Evolutionary conservation across 805 yeast genomes (phyloP), one percentile per base, ranked within the genome.

Genomic region (Candida multigemmis): DNA sequence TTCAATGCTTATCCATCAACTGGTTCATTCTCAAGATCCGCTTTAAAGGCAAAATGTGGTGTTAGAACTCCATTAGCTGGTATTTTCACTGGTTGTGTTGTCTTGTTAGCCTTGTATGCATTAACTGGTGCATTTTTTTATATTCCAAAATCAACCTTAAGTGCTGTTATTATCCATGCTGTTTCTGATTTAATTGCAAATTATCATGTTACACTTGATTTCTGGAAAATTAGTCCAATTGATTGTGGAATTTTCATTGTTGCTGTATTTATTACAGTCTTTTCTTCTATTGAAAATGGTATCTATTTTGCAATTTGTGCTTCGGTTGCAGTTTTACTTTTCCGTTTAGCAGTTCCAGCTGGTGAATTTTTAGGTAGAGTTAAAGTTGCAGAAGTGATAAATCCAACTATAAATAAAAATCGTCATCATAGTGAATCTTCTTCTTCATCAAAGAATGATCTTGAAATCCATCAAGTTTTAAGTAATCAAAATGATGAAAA

Each of bases 1-100:
- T 87, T 87, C 71, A 69, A 74, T 45, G 95, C 96, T 6, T 87
- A 87, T 52, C 96, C 96, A 6, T 86, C 94, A 6, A 87, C 96
- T 4, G 96, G 96, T 24, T 87, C 96, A 1, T 87, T 87, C 54
- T 82, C 94, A 12, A 77, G 96, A 63, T 81, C 95, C 23, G 96
- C 96, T 6, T 68, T 87, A 44, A 87, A 89, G 58, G 78, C 94
- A 27, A 87, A 87, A 57, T 87, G 95, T 68, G 94, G 94, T 50
- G 96, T 87, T 24, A 73, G 86, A 48, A 87, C 96, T 12, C 96
- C 96, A 19, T 61, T 87, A 34, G 93, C 95, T 23, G 95, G 96
- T 59, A 67, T 85, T 22, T 81, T 77, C 54, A 82, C 95, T 8
- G 96, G 96, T 48, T 73, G 71, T 23, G 86, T 89, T 55, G 96